Evolutionary conservation across 1,139 yeast genomes (phyloP), one percentile per base, ranked within the genome.

Genomic region (Pneumocystis jirovecii): DNA sequence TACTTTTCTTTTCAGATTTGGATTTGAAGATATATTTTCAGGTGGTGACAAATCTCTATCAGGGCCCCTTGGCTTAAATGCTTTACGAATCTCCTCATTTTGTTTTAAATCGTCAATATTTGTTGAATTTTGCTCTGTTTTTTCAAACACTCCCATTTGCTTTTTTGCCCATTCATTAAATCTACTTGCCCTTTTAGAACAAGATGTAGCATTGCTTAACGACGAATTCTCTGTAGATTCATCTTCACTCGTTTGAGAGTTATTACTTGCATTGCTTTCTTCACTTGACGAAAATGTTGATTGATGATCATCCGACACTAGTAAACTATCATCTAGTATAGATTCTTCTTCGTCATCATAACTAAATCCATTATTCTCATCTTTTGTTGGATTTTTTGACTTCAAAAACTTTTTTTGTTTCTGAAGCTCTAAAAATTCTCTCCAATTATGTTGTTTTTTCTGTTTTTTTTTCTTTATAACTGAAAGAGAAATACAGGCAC

Each of bases 401-500:
- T 19, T 19, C 12, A 3, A 0, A 68, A 73, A 4, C 70, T 73
- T 5, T 68, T 72, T 8, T 69, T 73, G 1, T 69, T 73, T 17
- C 70, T 73, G 17, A 70, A 72, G 4, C 69, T 72, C 37, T 68
- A 57, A 63, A 67, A 12, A 63, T 73, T 74, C 65, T 70, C 70
- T 68, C 71, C 76, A 68, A 76, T 77, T 65, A 72, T 76, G 65
- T 81, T 73, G 34, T 25, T 50, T 50, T 25, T 50, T 50, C 4
- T 12, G 57, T 50, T 50, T 50, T 15, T 25, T 50, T 40, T 71
- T 69, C 62, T 73, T 81, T 65, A 82, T 82, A 61, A 74, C 74
- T 65, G 81, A 85, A 4, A 84, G 74, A 63, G 78, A 77, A 40
- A 80, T 79, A 70, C 85, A 80, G 89, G 89, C 85, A 62, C 82